Evolutionary conservation across 2,329 filamentous ascomycete species (phyloP), one percentile per base, ranked within the genome.

Genomic region (Penicillium expansum): DNA sequence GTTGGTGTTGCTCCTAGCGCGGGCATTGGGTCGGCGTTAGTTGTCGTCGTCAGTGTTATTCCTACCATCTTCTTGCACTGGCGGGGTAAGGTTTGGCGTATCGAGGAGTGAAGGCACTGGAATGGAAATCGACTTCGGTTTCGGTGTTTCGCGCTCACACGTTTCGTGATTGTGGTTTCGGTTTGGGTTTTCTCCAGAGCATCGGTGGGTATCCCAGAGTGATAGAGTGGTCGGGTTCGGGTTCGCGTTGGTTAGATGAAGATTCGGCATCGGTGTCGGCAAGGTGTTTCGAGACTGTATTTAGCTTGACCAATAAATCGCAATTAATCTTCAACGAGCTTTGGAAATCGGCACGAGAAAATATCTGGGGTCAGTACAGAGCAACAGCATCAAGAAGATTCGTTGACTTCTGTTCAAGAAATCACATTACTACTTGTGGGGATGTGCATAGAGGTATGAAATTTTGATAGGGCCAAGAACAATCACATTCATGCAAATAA

Each of bases 1-100:
- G 70, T 74, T 29, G 71, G 71, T 3, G 32, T 73, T 5, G 69
- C 69, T 10, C 63, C 64, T 3, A 71, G 71, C 50, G 57, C 71
- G 3, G 71, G 71, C 24, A 66, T 74, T n/a, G 62, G 60, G 1
- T 61, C 62, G 20, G 71, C 64, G 16, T 56, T 74, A 37, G 61
- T 74, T 39, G 62, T 72, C 27, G 64, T 59, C 10, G 66, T 66
- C 48, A 71, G 72, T 56, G 62, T 73, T 4, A 62, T 73, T 20
- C 72, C 71, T 13, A 74, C 66, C 3, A 57, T 70, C 6, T 53
- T 67, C 50, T 48, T 74, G 49, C 69, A 75, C 5, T 67, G 63
- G 62, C 59, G 62, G 42, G 69, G 68, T 35, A 58, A 55, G 38
- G 32, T 16, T 9, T 68, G 67, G 67, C 67, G 68, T 62, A 52